phyloP scores from a whole-genome alignment of 192 early-diverging fungal genomes.

The Gryganskiella cystojenkinii region DNA sequence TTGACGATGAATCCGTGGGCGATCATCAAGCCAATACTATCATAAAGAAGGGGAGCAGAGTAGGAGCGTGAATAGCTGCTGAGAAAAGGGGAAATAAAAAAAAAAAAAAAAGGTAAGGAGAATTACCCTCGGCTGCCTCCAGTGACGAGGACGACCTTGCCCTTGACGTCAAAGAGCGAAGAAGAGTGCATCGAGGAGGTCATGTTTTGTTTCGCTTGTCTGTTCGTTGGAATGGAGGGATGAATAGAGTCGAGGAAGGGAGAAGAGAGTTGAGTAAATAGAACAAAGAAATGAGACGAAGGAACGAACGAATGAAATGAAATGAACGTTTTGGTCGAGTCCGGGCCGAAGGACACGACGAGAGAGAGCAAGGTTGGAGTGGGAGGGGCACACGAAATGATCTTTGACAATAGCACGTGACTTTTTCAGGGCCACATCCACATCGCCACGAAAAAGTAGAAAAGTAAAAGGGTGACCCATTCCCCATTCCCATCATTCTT shows the following conservation, averaged over 20 bases:
- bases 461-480: too few relatives aligned
- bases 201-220: too few relatives aligned
- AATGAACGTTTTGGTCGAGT: neutral
- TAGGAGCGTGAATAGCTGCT: too few relatives aligned
- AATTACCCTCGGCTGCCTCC: slow-evolving; percentile 72
- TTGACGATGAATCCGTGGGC: slow-evolving; percentile 81
- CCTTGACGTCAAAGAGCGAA: slow-evolving; percentile 72
- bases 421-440: too few relatives aligned
- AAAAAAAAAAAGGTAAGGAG: neutral
- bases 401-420: too few relatives aligned
- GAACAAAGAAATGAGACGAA: neutral
- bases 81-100: slow-evolving; percentile 9
- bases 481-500: too few relatives aligned
- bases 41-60: neutral
- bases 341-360: neutral
- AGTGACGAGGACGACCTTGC: slow-evolving; percentile 86
- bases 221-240: too few relatives aligned
- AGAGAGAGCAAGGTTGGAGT: neutral
- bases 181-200: slow-evolving; percentile 65
- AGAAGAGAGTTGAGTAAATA: neutral
- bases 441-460: too few relatives aligned
- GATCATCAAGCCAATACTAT: slow-evolving; percentile 65
- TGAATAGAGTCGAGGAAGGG: neutral
- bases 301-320: neutral
- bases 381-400: too few relatives aligned